Percentiles rank a stretch among this genome's conserved stretches.
These are phyloP conservation scores for Botrytis cinerea DNA, from an alignment of 2,329 filamentous ascomycete genomes.

Conservation along the genomic window DNA sequence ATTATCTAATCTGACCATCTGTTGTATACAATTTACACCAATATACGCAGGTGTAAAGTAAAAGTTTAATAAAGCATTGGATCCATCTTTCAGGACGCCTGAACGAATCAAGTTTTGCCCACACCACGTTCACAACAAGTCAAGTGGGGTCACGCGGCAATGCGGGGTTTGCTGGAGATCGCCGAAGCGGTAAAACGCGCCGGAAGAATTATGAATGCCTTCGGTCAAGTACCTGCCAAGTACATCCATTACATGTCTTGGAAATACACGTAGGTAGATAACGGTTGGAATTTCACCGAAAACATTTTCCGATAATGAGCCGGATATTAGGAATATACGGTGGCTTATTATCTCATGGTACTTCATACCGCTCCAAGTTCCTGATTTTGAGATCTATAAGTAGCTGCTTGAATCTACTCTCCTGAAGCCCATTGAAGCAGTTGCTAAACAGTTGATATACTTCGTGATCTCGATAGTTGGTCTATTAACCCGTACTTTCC, in stretches of 20 bases:
- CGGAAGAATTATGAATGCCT: slow-evolving; percentile 5
- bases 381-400: background rate
- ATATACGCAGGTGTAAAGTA: background rate
- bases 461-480: background rate
- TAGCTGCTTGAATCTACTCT: background rate
- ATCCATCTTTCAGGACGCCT: background rate
- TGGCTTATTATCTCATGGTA: background rate
- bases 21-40: background rate
- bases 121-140: background rate
- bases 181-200: background rate
- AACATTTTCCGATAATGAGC: background rate
- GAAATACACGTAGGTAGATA: background rate
- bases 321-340: background rate
- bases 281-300: background rate
- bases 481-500: background rate
- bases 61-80: background rate
- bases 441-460: background rate
- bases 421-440: background rate
- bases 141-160: background rate
- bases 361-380: background rate
- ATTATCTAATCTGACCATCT: background rate
- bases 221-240: background rate
- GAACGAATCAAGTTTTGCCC: background rate
- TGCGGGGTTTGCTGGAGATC: background rate
- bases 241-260: background rate